A percentile compares a stretch with the other conserved stretches of the same genome.
Evolutionary conservation across 2,329 filamentous ascomycete genomes (phyloP).

Genomic region (Pezizomycotina sp.): DNA sequence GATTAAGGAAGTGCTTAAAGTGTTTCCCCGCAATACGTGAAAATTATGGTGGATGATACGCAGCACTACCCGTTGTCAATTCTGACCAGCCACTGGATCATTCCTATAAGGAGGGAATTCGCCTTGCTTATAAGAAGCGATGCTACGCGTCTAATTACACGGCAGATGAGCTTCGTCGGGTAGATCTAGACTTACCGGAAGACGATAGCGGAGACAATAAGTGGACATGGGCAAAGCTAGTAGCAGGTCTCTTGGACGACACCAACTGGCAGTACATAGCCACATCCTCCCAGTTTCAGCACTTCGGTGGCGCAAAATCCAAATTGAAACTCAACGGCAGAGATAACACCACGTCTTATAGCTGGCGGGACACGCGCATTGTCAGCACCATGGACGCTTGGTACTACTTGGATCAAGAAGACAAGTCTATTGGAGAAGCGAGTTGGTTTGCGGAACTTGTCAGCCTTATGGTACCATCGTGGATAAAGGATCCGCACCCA

Average conservation of each 20-base stretch:
- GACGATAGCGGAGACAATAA: not conserved
- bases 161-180: conserved; percentile 1
- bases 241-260: not conserved
- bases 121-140: conserved; percentile 36
- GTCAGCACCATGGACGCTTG: conserved; percentile 33
- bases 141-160: conserved; percentile 33
- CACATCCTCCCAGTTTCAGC: conserved; percentile 35
- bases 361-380: conserved; percentile 34
- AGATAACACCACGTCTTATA: conserved; percentile 35
- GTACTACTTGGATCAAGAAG: conserved; percentile 28
- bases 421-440: no score
- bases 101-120: conserved; percentile 34
- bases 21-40: no score
- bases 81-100: conserved; percentile 34
- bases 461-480: conserved; percentile 30
- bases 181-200: conserved; percentile 1
- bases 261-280: no score
- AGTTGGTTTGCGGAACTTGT: conserved; percentile 31
- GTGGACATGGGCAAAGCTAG: conserved; percentile 29
- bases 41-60: no score
- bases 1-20: no score
- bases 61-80: conserved; percentile 32
- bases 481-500: not conserved
- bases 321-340: conserved; percentile 30
- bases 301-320: conserved; percentile 33